phyloP scores from a whole-genome alignment of 1,139 yeast species.

The Candida mesenterica region DNA sequence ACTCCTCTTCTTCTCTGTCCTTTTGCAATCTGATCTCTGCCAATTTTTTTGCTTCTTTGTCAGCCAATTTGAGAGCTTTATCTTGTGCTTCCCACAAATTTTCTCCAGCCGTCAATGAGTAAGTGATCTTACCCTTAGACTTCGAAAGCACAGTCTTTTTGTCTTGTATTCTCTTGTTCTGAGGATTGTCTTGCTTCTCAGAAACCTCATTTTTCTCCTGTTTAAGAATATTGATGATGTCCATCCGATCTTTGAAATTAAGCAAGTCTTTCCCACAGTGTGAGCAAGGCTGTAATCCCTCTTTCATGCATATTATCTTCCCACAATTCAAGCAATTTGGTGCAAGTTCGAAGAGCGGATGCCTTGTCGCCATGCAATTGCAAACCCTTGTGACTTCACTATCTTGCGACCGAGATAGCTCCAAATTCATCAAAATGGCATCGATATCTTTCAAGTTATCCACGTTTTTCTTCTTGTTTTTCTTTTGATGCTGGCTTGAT shows the following conservation, averaged over 20 bases:
- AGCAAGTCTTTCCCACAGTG: constrained; percentile 73
- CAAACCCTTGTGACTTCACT: constrained; percentile 41
- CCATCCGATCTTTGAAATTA: constrained; percentile 55
- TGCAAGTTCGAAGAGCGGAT: constrained; percentile 83
- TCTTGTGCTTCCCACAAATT: constrained; percentile 71
- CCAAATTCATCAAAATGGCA: constrained; percentile 36
- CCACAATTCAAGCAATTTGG: constrained; percentile 97
- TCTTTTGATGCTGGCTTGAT: constrained; percentile 25
- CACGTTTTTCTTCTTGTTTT: constrained; percentile 37
- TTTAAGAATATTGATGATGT: constrained; percentile 52
- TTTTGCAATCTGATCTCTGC: constrained; percentile 24
- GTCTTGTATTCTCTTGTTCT: constrained; percentile 20
- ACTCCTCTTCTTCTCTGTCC: constrained; percentile 30
- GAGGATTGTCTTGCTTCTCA: constrained; percentile 16
- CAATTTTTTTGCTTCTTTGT: constrained; percentile 28
- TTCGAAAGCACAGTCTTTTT: constrained; percentile 13
- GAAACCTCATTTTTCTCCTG: constrained; percentile 45
- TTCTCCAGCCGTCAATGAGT: constrained; percentile 54
- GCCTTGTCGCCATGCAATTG: constrained; percentile 80
- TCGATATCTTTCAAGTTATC: constrained; percentile 61
- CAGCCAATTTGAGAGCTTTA: constrained; percentile 54
- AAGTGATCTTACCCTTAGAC: constrained; percentile 7
- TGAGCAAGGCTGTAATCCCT: constrained; percentile 89
- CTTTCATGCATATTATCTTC: constrained; percentile 83
- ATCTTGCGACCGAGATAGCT: constrained; percentile 20